phyloP scores from a whole-genome alignment of 106 monocot genomes.

The Phalaenopsis equestris region DNA sequence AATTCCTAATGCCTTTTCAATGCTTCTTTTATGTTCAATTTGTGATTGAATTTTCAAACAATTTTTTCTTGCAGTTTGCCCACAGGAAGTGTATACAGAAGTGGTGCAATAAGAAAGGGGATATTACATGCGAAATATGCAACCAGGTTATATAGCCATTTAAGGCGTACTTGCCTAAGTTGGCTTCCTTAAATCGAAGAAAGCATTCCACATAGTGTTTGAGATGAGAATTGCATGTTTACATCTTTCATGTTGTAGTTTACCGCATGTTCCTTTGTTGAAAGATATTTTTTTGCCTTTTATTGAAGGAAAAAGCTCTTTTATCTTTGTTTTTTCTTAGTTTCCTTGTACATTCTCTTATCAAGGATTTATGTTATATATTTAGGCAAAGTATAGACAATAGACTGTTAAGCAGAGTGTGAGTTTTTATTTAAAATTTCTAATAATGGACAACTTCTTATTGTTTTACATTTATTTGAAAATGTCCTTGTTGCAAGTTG shows the following conservation, averaged over 20 bases:
- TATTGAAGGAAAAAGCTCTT: not conserved
- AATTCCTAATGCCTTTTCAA: not conserved
- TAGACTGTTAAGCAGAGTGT: not conserved
- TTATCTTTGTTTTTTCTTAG: not conserved
- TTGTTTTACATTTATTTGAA: not conserved
- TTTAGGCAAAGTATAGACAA: not conserved
- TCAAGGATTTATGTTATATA: not conserved
- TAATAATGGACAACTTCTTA: not conserved
- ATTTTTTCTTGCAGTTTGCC: conserved; percentile 49
- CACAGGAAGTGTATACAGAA: conserved; percentile 92
- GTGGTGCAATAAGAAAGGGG: conserved; percentile 87
- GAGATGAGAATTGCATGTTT: not conserved
- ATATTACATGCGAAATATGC: conserved; percentile 90
- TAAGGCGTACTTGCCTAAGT: not conserved
- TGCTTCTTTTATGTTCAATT: not conserved
- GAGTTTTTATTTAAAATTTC: not conserved
- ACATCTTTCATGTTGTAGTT: too few species aligned
- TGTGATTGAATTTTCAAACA: not conserved
- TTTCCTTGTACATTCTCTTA: not conserved
- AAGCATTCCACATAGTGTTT: not conserved
- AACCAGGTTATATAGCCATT: conserved; percentile 42
- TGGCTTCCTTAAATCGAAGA: not conserved
- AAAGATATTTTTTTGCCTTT: too few species aligned
- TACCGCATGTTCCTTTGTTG: too few species aligned
- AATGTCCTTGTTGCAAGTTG: not conserved